These are phyloP conservation scores for Irpex sp. DNA, from an alignment of 1,284 basidiomycete genomes.

Conservation along the genomic window DNA sequence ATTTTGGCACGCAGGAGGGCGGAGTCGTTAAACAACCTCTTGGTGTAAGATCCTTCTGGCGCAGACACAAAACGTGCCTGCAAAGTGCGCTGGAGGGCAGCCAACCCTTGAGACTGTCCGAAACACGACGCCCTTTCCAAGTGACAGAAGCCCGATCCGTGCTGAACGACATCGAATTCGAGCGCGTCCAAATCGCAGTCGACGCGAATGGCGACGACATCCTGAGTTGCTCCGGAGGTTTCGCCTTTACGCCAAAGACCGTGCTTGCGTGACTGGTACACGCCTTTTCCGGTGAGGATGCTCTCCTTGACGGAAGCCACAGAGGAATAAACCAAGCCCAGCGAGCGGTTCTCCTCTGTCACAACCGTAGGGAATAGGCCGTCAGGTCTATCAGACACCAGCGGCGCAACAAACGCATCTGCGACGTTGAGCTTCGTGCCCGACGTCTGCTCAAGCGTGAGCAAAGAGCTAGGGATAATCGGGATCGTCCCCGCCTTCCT, in stretches of 20 bases:
- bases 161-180: slow-evolving; percentile 89
- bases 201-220: slow-evolving; percentile 75
- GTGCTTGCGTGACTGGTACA: slow-evolving; percentile 95
- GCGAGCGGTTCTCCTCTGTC: slow-evolving; percentile 69
- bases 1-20: slow-evolving; percentile 88
- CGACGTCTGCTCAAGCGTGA: slow-evolving; percentile 56
- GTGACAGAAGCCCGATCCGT: slow-evolving; percentile 93
- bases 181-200: slow-evolving; percentile 95
- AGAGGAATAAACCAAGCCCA: slow-evolving; percentile 99
- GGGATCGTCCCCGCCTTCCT: slow-evolving; percentile 55
- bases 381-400: slow-evolving; percentile 86
- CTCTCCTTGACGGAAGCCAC: slow-evolving; percentile 81
- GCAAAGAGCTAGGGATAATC: slow-evolving; percentile 70
- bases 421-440: slow-evolving; percentile 64
- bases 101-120: slow-evolving; percentile 69
- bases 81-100: slow-evolving; percentile 81
- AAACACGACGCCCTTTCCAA: slow-evolving; percentile 86
- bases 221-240: slow-evolving; percentile 91
- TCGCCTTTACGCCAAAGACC: slow-evolving; percentile 98
- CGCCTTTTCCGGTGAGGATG: slow-evolving; percentile 84
- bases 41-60: slow-evolving; percentile 91
- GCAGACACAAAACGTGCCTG: slow-evolving; percentile 69
- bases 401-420: slow-evolving; percentile 81
- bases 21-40: slow-evolving; percentile 80
- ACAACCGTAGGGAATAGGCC: slow-evolving; percentile 93